Base-by-base conservation (phyloP, 768 basidiomycete species). In the Mycena belliarum region DNA sequence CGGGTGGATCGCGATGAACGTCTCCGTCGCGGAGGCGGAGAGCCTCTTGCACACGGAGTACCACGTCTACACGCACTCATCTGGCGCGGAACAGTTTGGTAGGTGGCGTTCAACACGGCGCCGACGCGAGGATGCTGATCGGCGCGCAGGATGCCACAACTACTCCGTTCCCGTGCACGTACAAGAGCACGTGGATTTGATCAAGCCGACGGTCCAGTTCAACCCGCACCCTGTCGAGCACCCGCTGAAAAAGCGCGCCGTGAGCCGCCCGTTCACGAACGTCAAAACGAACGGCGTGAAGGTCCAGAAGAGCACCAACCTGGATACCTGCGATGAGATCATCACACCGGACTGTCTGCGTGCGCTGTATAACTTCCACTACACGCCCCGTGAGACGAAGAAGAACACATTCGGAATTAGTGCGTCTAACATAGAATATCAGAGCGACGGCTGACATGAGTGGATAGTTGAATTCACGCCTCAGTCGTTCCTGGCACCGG, bases 201-300 rank as follows among this genome's bases (percentile, higher is more conserved):
- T 80, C 26, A 77, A 67, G 7, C 79, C 79, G 8, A 79, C 79
- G 0, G 69, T 80, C 1, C 76, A 80, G 49, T 80, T 79, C 62
- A 65, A 69, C 55, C 67, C 69, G 33, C 63, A 54, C 9, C 49
- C 56, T n/a, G 41, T 50, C 9, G 29, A 52, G n/a, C 57, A 42
- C n/a, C 58, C 63, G 61, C 57, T 58, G 55, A 57, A 52, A 26
- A 61, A 53, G 37, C 44, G 52, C 9, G 14, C 42, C 2, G 18
- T 32, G 18, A 40, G 21, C 3, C 50, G 24, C 6, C 60, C 35
- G 2, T 8, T 1, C 43, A 38, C 66, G 58, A 68, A 61, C 12
- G 29, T 61, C 1, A 73, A 70, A 21, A 40, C 62, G 5, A 29
- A 59, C n/a, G 56, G 51, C 29, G 26, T 54, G 0, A 11, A 20